Base-by-base conservation (phyloP, 306 rosid species). In the Glycine soja region DNA sequence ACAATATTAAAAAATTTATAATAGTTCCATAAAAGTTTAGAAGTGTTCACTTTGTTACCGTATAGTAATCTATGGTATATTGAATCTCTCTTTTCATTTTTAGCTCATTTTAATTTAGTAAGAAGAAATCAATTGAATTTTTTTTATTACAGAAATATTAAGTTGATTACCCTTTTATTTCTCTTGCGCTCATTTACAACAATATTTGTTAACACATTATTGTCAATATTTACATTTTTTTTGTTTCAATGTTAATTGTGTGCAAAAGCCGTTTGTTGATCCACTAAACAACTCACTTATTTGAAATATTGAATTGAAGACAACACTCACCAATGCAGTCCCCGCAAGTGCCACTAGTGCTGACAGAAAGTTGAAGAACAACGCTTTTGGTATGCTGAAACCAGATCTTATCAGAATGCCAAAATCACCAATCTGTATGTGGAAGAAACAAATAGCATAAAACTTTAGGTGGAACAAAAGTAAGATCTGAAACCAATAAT, bases 311-410 rank as follows among this genome's bases (percentile, higher is more conserved):
- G 46, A 79, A 85, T 38, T 42, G 76, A 54, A 81, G 62, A 57
- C 63, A 59, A 51, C 40, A 79, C 87, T 85, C 89, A 95, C 98
- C 88, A 91, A 11, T 63, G 94, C 96, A 7, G 99, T 95, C 78
- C 99, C 99, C 7, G 82, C 94, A 59, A 95, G 90, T 46, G 99
- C 99, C 80, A 91, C 91, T n/a, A 95, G 96, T 54, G 99, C 99
- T 13, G 99, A 95, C 52, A 95, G 88, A 85, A 95, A 95, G 87
- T 95, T 95, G 89, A 95, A 95, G 86, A 93, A 83, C 71, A 95
- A 89, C 61, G 99, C 98, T 81, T 91, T 88, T 34, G 92, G 82
- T 79, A 90, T 88, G 47, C 96, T 95, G 87, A 95, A 95, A 61
- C 99, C 99, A 45, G 99, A 95, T 81, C 97, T 87, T 61, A 95